Evolutionary conservation across 768 basidiomycete species (phyloP).

Genomic region (Agaricus bisporus): DNA sequence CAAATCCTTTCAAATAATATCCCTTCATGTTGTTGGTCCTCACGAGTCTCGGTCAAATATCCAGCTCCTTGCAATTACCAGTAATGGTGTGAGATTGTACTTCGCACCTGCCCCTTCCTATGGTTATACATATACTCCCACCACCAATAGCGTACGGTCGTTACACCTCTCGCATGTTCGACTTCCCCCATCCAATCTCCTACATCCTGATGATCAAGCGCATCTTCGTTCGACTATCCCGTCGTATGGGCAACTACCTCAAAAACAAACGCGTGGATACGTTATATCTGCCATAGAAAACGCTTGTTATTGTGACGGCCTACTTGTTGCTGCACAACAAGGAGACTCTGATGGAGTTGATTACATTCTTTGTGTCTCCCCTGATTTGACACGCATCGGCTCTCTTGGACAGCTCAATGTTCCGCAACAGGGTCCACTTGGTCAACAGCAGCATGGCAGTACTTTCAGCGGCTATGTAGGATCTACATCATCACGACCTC

Average conservation of each 20-base stretch:
- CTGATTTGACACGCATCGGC: conserved; percentile 71
- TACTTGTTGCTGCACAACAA: conserved; percentile 65
- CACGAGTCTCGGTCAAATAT: conserved; percentile 63
- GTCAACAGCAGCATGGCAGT: conserved; percentile 31
- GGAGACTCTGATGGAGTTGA: conserved; percentile 72
- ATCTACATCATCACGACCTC: conserved; percentile 40
- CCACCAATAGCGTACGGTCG: conserved; percentile 28
- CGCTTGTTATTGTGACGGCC: conserved; percentile 60
- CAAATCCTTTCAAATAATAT: conserved; percentile 62
- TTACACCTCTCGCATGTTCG: conserved; percentile 76
- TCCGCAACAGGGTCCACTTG: conserved; percentile 35
- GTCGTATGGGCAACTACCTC: conserved; percentile 45
- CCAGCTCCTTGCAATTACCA: conserved; percentile 77
- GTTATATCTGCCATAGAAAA: conserved; percentile 53
- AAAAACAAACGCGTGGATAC: conserved; percentile 49
- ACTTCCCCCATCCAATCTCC: conserved; percentile 66
- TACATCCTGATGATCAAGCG: conserved; percentile 69
- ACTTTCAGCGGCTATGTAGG: conserved; percentile 29
- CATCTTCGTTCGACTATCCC: conserved; percentile 39
- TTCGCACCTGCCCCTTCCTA: conserved; percentile 56
- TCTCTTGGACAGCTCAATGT: conserved; percentile 59
- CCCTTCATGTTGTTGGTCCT: conserved; percentile 62
- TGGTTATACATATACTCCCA: conserved; percentile 42
- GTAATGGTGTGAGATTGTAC: conserved; percentile 80
- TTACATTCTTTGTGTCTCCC: conserved; percentile 67